A percentile compares a stretch with the other conserved stretches of the same genome.
phyloP scores from a whole-genome alignment of 345 rosid species.

The Eucalyptus dawsonii region DNA sequence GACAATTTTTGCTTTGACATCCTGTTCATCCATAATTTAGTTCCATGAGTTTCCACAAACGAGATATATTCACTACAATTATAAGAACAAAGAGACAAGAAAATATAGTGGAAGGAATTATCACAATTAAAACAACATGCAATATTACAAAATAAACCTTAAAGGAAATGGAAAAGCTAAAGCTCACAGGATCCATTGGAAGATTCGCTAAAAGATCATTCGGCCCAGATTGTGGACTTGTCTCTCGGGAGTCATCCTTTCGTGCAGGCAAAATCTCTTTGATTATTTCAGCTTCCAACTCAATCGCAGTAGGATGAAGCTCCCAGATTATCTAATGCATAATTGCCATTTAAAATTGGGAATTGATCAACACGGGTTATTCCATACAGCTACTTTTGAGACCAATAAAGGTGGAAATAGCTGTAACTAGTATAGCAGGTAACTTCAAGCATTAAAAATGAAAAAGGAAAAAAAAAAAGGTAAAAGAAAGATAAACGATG shows the following conservation, averaged over 20 bases:
- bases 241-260: not conserved
- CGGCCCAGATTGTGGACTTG: not conserved
- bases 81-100: not conserved
- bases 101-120: not conserved
- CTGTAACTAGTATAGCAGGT: not conserved
- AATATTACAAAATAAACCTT: not conserved
- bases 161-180: not conserved
- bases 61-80: not conserved
- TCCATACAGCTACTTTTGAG: not conserved
- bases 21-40: not conserved
- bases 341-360: not conserved
- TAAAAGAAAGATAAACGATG: not conserved
- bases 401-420: not conserved
- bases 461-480: not conserved
- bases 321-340: slow-evolving; percentile 17
- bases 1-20: not conserved
- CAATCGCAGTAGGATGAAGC: slow-evolving; percentile 15
- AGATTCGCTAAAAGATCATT: not conserved
- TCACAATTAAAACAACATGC: not conserved
- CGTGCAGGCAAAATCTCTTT: slow-evolving; percentile 4
- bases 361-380: not conserved
- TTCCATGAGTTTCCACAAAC: not conserved
- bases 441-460: not conserved
- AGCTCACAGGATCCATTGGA: slow-evolving; percentile 2
- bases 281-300: slow-evolving; percentile 7